Percentiles rank a stretch among this genome's conserved stretches.
Conservation (phyloP, 2,329 filamentous ascomycete genomes). For the Fusarium phyllophilum region DNA sequence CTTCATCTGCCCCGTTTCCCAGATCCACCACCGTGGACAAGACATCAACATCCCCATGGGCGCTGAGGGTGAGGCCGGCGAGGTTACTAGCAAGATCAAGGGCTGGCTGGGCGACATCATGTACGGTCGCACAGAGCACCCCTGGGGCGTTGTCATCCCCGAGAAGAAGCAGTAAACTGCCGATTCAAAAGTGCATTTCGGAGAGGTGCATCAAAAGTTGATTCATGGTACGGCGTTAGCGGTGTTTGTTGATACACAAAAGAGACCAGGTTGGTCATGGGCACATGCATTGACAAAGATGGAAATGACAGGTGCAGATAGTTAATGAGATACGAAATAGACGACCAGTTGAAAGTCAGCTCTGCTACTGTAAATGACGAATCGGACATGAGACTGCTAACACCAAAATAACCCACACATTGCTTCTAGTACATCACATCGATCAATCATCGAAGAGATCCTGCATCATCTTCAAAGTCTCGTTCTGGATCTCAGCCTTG, state of each 20-base stretch:
- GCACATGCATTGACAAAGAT: slow-evolving; percentile 2
- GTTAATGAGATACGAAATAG: slow-evolving; percentile 42
- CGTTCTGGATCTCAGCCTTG: slow-evolving; percentile 37
- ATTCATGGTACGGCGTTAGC: slow-evolving; percentile 42
- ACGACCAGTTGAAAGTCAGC: slow-evolving; percentile 30
- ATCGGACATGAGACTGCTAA: not conserved
- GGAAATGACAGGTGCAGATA: slow-evolving; percentile 11
- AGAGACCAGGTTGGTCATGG: slow-evolving; percentile 17
- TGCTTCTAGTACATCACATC: not conserved
- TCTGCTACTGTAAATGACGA: not conserved
- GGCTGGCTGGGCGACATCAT: slow-evolving; percentile 76
- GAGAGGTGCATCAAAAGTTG: slow-evolving; percentile 6
- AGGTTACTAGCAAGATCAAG: slow-evolving; percentile 72
- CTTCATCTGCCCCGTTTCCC: slow-evolving; percentile 75
- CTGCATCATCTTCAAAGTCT: slow-evolving; percentile 45
- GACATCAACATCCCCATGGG: slow-evolving; percentile 72
- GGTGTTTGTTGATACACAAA: slow-evolving; percentile 36
- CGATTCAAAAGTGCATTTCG: not conserved
- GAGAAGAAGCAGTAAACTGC: slow-evolving; percentile 64
- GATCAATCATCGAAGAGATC: slow-evolving; percentile 33
- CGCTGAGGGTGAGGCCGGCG: slow-evolving; percentile 58
- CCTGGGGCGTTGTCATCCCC: slow-evolving; percentile 75
- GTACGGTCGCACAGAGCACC: slow-evolving; percentile 75
- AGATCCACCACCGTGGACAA: slow-evolving; percentile 73
- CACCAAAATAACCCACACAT: not conserved